Evolutionary conservation across 768 basidiomycete genomes (phyloP).

Genomic region (Termitomyces heimii): DNA sequence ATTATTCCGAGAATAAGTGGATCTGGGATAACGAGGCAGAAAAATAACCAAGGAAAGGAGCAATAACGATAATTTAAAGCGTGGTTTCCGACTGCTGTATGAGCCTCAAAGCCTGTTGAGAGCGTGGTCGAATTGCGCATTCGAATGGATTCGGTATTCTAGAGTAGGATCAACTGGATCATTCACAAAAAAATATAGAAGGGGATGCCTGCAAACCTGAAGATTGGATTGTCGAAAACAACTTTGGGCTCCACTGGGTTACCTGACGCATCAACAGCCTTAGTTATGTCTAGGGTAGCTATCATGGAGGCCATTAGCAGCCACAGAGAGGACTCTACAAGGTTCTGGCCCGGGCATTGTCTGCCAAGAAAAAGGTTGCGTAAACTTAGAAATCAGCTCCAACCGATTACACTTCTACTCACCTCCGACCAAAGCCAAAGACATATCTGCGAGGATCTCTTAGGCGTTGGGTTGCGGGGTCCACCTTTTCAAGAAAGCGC

Average conservation of each 20-base stretch:
- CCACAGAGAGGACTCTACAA: conserved; percentile 63
- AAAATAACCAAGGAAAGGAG: not conserved
- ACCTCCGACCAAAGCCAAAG: conserved; percentile 39
- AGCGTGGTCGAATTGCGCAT: conserved; percentile 45
- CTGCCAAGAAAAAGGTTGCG: conserved; percentile 20
- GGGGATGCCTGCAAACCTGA: conserved; percentile 38
- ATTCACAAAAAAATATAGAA: not conserved
- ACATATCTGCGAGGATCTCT: conserved; percentile 28
- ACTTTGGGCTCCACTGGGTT: conserved; percentile 40
- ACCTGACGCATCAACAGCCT: conserved; percentile 44
- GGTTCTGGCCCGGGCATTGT: conserved; percentile 57
- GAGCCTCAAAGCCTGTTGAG: conserved; percentile 34
- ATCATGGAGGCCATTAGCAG: conserved; percentile 49
- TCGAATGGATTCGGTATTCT: conserved; percentile 45
- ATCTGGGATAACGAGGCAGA: not conserved
- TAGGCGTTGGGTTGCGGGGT: conserved; percentile 19
- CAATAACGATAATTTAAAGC: conserved; percentile 8
- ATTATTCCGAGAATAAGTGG: not conserved
- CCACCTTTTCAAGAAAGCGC: conserved; percentile 35
- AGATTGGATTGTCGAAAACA: conserved; percentile 54
- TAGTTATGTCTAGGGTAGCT: conserved; percentile 50
- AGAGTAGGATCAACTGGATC: not conserved
- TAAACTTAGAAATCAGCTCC: not conserved
- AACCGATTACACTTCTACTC: conserved; percentile 3
- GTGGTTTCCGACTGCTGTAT: conserved; percentile 26